Percentiles rank a stretch among this genome's conserved stretches.
Conservation (phyloP, 805 yeast species). For the Candida rishiriensis region DNA sequence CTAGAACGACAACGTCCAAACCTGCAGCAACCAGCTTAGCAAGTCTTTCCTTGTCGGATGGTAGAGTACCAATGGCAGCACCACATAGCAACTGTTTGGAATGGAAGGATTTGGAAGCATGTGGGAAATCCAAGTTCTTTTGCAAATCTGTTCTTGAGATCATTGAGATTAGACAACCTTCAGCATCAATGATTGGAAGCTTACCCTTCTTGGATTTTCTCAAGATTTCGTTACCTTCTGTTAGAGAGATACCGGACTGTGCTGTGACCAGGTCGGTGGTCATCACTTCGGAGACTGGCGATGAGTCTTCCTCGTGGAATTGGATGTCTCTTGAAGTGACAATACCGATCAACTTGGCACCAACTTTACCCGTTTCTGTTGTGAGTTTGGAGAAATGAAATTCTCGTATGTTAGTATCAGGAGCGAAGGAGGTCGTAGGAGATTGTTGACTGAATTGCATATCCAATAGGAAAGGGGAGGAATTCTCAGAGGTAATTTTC, state of each 20-base stretch:
- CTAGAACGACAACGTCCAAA: constrained; percentile 90
- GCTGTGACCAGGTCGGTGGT: constrained; percentile 85
- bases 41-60: constrained; percentile 83
- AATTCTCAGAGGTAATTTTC: constrained; percentile 39
- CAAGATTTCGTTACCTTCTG: constrained; percentile 86
- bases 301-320: constrained; percentile 72
- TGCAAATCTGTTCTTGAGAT: constrained; percentile 94
- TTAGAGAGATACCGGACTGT: constrained; percentile 70
- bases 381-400: not conserved
- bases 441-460: too few species aligned
- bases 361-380: constrained; percentile 79
- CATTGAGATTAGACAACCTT: constrained; percentile 77
- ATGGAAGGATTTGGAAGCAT: constrained; percentile 87
- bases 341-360: constrained; percentile 90
- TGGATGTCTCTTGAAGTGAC: constrained; percentile 96
- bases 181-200: constrained; percentile 82
- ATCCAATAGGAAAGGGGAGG: not conserved
- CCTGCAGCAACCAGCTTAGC: constrained; percentile 88
- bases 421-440: not conserved
- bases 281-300: constrained; percentile 76
- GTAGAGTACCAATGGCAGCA: constrained; percentile 96
- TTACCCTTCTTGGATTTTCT: constrained; percentile 96
- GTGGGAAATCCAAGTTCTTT: constrained; percentile 90
- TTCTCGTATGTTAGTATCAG: constrained; percentile 10
- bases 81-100: constrained; percentile 97